Evolutionary conservation across 805 yeast genomes (phyloP).

Genomic region (Suhomyces xylopsoci): DNA sequence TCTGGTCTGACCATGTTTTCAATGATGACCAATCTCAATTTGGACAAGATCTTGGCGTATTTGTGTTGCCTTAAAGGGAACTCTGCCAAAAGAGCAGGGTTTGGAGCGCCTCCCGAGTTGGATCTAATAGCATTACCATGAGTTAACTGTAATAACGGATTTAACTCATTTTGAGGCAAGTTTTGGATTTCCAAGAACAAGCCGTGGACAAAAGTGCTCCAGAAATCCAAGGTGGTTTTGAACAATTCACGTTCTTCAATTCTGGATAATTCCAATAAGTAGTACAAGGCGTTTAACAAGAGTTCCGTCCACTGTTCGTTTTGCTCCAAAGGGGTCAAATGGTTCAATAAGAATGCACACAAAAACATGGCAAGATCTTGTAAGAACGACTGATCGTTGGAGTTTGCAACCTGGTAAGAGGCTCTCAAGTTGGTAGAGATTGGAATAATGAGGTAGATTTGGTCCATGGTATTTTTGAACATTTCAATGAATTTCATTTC

Average conservation of each 20-base stretch:
- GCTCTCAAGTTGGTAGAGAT: constrained; percentile 64
- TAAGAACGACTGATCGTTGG: constrained; percentile 87
- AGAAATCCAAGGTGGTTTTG: constrained; percentile 92
- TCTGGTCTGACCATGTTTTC: constrained; percentile 99
- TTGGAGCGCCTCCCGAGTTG: constrained; percentile 71
- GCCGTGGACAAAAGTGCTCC: constrained; percentile 82
- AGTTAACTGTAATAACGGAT: constrained; percentile 72
- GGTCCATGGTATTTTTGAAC: constrained; percentile 73
- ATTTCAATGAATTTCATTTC: constrained; percentile 55
- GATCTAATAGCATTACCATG: constrained; percentile 39
- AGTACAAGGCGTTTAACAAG: constrained; percentile 69
- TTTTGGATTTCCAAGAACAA: constrained; percentile 83
- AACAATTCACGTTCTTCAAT: constrained; percentile 95
- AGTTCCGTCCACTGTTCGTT: constrained; percentile 51
- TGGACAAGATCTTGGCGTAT: constrained; percentile 74
- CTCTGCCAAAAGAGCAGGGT: constrained; percentile 73
- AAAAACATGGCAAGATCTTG: constrained; percentile 94
- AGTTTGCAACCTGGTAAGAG: constrained; percentile 70
- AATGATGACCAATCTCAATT: constrained; percentile 86
- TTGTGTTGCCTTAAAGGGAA: constrained; percentile 83
- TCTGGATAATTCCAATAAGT: constrained; percentile 78
- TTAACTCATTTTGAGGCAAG: constrained; percentile 66
- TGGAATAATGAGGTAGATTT: constrained; percentile 68
- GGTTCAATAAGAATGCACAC: constrained; percentile 77
- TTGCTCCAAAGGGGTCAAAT: constrained; percentile 62